Conservation (phyloP, 108 stramenopile species). For the Epithemia pelagica region DNA sequence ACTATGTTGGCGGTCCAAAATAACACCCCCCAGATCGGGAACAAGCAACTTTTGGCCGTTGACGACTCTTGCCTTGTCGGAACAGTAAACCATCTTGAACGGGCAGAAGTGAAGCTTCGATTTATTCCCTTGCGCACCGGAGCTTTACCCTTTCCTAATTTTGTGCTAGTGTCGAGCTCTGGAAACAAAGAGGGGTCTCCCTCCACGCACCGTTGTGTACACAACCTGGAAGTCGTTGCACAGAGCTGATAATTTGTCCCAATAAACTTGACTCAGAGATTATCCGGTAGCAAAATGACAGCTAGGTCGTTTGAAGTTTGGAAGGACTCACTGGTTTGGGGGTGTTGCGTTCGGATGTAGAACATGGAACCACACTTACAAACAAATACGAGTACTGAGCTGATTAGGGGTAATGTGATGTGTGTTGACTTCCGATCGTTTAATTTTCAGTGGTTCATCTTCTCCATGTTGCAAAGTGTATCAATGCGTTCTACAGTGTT, state of each 20-base stretch:
- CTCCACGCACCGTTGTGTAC: conserved; percentile 62
- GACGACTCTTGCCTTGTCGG: conserved; percentile 71
- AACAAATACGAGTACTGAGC: too few relatives aligned
- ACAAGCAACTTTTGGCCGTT: conserved; percentile 63
- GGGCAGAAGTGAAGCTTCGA: conserved; percentile 64
- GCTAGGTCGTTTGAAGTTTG: too few relatives aligned
- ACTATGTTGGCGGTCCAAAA: conserved; percentile 50
- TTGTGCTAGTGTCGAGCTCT: conserved; percentile 27
- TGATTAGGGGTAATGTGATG: too few relatives aligned
- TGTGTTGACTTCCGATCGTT: too few relatives aligned
- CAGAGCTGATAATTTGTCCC: background rate
- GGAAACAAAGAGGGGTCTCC: conserved; percentile 45
- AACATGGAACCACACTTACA: too few relatives aligned
- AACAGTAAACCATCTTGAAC: conserved; percentile 70
- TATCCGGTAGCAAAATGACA: too few relatives aligned
- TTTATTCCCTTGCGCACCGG: conserved; percentile 72
- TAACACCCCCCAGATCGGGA: conserved; percentile 53
- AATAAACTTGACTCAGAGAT: too few relatives aligned
- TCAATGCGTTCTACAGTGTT: too few relatives aligned
- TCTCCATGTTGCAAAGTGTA: too few relatives aligned
- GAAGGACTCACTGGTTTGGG: too few relatives aligned
- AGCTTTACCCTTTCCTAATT: conserved; percentile 64
- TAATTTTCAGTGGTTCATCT: too few relatives aligned
- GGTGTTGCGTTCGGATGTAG: too few relatives aligned
- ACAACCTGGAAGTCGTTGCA: conserved; percentile 63